phyloP scores from a whole-genome alignment of 2,329 filamentous ascomycete species.

The Claviceps cyperi region DNA sequence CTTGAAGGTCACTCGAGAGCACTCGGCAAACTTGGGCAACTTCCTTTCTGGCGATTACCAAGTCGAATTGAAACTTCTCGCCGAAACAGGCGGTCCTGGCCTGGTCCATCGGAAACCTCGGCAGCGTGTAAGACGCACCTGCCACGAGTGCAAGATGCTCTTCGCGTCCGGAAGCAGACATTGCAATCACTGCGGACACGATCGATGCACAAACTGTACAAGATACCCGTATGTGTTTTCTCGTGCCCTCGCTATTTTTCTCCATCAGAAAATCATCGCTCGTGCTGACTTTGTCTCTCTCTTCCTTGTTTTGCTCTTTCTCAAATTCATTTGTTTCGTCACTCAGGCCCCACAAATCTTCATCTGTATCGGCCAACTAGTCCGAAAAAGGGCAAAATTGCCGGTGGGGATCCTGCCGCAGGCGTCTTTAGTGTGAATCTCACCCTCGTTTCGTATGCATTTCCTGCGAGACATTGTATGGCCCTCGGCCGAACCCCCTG shows the following conservation, averaged over 20 bases:
- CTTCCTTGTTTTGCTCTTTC: no score
- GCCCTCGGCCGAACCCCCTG: slow-evolving; percentile 17
- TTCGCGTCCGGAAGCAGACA: slow-evolving; percentile 46
- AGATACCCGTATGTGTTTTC: slow-evolving; percentile 55
- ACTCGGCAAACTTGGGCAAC: slow-evolving; percentile 37
- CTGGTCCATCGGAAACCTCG: slow-evolving; percentile 56
- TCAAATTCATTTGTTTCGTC: neutral
- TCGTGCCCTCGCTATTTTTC: neutral
- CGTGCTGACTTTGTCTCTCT: neutral
- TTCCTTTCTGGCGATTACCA: slow-evolving; percentile 31
- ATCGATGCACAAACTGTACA: slow-evolving; percentile 67
- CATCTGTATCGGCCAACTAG: slow-evolving; percentile 19
- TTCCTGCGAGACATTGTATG: slow-evolving; percentile 44
- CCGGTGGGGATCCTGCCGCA: slow-evolving; percentile 52
- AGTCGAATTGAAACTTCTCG: slow-evolving; percentile 45
- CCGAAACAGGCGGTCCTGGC: slow-evolving; percentile 53
- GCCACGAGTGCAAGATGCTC: slow-evolving; percentile 55
- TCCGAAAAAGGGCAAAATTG: slow-evolving; percentile 56
- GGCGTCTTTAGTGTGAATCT: slow-evolving; percentile 42
- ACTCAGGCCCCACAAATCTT: no score
- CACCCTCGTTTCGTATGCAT: slow-evolving; percentile 45
- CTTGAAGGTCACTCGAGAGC: slow-evolving; percentile 41
- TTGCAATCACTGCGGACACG: slow-evolving; percentile 56
- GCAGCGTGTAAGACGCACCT: slow-evolving; percentile 60
- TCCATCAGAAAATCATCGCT: no score